phyloP scores from a whole-genome alignment of 31 red algal genomes.

The Endocladia muricata region DNA sequence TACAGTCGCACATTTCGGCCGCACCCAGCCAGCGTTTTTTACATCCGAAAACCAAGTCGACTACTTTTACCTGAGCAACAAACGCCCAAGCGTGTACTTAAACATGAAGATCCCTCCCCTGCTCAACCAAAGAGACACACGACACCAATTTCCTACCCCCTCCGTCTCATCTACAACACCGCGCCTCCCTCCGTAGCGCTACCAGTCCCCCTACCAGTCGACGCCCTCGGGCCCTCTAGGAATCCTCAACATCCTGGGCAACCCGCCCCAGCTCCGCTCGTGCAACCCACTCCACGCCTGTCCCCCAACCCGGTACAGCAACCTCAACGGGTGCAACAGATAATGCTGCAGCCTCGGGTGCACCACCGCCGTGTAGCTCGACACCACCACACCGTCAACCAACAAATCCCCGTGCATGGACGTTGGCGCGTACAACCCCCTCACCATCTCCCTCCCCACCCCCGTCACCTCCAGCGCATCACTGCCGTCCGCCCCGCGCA shows the following conservation, averaged over 20 bases:
- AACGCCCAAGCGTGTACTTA: too few relatives aligned
- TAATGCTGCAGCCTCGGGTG: constrained; percentile 45
- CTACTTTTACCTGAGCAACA: too few relatives aligned
- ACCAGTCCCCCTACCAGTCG: too few relatives aligned
- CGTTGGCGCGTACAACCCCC: constrained; percentile 55
- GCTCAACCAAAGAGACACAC: too few relatives aligned
- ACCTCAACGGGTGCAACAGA: constrained; percentile 44
- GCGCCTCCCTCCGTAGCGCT: too few relatives aligned
- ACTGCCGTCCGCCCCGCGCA: constrained; percentile 47
- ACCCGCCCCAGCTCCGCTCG: constrained; percentile 21
- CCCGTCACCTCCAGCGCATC: constrained; percentile 28
- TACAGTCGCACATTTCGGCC: too few relatives aligned
- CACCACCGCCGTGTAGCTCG: constrained; percentile 60
- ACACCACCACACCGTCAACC: constrained; percentile 63
- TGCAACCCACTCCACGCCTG: constrained; percentile 37
- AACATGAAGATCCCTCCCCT: too few relatives aligned
- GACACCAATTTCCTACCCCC: too few relatives aligned
- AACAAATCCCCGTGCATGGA: constrained; percentile 59
- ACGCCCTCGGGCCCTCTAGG: constrained; percentile 28
- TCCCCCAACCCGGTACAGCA: constrained; percentile 37
- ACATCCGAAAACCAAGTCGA: too few relatives aligned
- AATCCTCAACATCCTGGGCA: constrained; percentile 31
- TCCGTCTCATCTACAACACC: too few relatives aligned
- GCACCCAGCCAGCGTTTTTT: too few relatives aligned
- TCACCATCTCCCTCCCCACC: constrained; percentile 2